Evolutionary conservation across 805 yeast genomes (phyloP), one percentile per base, ranked within the genome.

Genomic region (Candida dendrica): DNA sequence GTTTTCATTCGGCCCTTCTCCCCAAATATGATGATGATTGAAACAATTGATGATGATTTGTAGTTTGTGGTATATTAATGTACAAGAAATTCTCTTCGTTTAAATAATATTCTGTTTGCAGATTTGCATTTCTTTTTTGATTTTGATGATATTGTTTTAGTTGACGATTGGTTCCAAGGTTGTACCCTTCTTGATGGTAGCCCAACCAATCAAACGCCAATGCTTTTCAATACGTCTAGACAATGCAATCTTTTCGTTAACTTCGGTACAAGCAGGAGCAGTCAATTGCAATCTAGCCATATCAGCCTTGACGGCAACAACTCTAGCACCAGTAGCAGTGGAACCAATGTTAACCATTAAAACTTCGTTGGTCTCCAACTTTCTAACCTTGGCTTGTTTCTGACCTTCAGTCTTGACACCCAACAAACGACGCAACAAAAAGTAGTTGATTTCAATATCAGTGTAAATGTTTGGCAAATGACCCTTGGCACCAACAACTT

Each of bases 141-240:
- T 35, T 20, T 3, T 35, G 17, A 4, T 35, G 37, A 34, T 34
- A 17, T 35, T 14, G 26, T 13, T 22, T 30, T 42, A 44, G 40
- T 53, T 59, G 59, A 48, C 63, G 41, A 80, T 69, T 54, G 93
- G 93, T 60, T 85, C 95, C 63, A 85, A 75, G 44, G 90, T 82
- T 47, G 90, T 83, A 69, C 96, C 96, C 69, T 86, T 88, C 70
- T 85, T 85, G 64, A 90, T 91, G 40, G 96, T 89, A 56, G 98
- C 99, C 99, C 99, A 93, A 58, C 99, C 99, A 71, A 93, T 93
- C 65, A 93, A 77, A 77, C 99, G 93, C 96, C 97, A 93, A 68
- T 93, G 99, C 79, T 91, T 91, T 65, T 93, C 99, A 58, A 93
- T 93, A 79, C 98, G 90, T 77, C 99, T 86, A 36, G 97, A 89